A percentile compares a stretch with the other conserved stretches of the same genome.
phyloP scores from a whole-genome alignment of 2,329 filamentous ascomycete genomes.

The Reticulascus tulasneorum region DNA sequence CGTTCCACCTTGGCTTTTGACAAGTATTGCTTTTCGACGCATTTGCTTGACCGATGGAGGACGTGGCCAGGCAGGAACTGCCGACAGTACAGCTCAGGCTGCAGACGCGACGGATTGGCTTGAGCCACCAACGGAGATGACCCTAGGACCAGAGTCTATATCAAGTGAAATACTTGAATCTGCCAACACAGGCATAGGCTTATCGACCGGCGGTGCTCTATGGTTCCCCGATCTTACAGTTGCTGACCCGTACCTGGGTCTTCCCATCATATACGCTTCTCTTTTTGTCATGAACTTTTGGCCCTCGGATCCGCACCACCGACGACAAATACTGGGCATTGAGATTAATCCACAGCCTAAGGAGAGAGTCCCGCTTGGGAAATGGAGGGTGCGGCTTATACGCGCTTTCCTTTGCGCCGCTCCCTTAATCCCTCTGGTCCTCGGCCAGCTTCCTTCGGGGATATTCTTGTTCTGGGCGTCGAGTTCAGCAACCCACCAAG shows the following conservation, averaged over 20 bases:
- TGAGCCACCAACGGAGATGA: no score
- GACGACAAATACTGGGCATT: no score
- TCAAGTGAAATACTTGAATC: slow-evolving; percentile 16
- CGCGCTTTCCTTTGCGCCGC: slow-evolving; percentile 3
- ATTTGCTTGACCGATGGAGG: slow-evolving; percentile 38
- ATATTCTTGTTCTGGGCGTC: slow-evolving; percentile 38
- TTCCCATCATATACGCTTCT: slow-evolving; percentile 36
- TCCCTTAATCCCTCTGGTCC: slow-evolving; percentile 25
- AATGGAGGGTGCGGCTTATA: slow-evolving; percentile 4
- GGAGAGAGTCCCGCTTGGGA: neutral
- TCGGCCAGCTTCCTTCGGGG: slow-evolving; percentile 32
- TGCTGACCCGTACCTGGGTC: slow-evolving; percentile 45
- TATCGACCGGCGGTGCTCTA: slow-evolving; percentile 47
- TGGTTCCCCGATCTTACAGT: slow-evolving; percentile 54
- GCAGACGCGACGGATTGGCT: neutral
- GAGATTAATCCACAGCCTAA: no score
- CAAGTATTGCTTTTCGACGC: slow-evolving; percentile 47
- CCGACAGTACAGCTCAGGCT: neutral
- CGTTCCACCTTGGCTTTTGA: slow-evolving; percentile 46
- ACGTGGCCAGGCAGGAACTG: neutral
- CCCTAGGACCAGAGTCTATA: no score
- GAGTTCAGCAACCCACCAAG: neutral
- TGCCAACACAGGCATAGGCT: slow-evolving; percentile 25
- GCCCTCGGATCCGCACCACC: no score
- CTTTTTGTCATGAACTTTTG: no score